Percentiles rank a stretch among this genome's conserved stretches.
Evolutionary conservation across 108 stramenopile species (phyloP).

Genomic region (Cylindrotheca closterium): DNA sequence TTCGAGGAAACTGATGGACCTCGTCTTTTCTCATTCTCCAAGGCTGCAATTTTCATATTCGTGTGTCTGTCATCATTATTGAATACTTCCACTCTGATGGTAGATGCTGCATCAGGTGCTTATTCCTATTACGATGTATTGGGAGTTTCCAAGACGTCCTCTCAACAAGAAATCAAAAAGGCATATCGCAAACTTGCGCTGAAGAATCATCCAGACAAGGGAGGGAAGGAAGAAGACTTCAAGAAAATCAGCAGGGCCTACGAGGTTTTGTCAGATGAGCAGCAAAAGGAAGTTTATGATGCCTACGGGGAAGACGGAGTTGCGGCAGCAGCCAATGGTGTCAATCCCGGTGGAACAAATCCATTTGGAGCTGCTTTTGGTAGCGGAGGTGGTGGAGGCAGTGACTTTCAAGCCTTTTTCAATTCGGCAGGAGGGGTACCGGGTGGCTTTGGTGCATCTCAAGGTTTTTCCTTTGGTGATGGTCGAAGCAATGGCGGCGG

Average conservation of each 20-base stretch:
- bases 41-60: too few relatives aligned
- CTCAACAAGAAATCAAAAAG: slow-evolving; percentile 69
- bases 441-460: slow-evolving; percentile 7
- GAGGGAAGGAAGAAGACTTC: slow-evolving; percentile 74
- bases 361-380: slow-evolving; percentile 5
- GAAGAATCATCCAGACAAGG: slow-evolving; percentile 73
- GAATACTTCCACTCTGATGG: too few relatives aligned
- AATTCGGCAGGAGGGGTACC: neutral
- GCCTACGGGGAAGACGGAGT: slow-evolving; percentile 84
- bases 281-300: slow-evolving; percentile 91
- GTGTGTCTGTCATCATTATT: too few relatives aligned
- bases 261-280: slow-evolving; percentile 89
- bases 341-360: neutral
- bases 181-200: slow-evolving; percentile 65
- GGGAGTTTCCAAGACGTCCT: slow-evolving; percentile 68
- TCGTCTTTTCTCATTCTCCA: too few relatives aligned
- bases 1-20: too few relatives aligned
- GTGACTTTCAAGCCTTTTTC: slow-evolving; percentile 1
- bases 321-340: neutral
- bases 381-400: neutral
- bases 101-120: neutral
- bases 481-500: neutral
- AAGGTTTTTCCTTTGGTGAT: slow-evolving; percentile 8
- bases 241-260: slow-evolving; percentile 94
- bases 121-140: slow-evolving; percentile 78